A percentile compares a stretch with the other conserved stretches of the same genome.
Evolutionary conservation across 1,139 yeast genomes (phyloP).

Genomic region (Debaryomyces sp.): DNA sequence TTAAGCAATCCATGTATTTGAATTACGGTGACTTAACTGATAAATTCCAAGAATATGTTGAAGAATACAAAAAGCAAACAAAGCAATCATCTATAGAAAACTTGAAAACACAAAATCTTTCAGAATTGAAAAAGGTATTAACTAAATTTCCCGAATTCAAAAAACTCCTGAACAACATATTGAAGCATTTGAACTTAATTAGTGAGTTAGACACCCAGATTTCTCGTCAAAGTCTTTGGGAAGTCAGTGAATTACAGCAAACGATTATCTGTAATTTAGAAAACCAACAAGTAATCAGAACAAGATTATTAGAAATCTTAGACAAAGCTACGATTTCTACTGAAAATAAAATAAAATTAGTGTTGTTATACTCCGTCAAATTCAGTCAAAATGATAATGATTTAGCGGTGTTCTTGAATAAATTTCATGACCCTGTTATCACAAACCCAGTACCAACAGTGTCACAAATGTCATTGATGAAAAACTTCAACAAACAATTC

Average conservation of each 20-base stretch:
- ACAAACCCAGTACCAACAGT: constrained; percentile 35
- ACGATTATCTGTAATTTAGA: constrained; percentile 67
- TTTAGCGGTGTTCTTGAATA: constrained; percentile 25
- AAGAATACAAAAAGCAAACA: constrained; percentile 78
- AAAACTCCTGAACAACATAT: constrained; percentile 83
- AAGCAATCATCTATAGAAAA: constrained; percentile 63
- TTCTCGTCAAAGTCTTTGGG: constrained; percentile 66
- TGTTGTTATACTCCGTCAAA: constrained; percentile 72
- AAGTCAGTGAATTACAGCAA: constrained; percentile 89
- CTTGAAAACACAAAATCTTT: constrained; percentile 66
- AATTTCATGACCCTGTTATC: constrained; percentile 31
- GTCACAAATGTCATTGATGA: constrained; percentile 36
- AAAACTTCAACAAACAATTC: constrained; percentile 32
- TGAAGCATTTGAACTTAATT: constrained; percentile 89
- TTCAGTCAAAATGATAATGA: constrained; percentile 41
- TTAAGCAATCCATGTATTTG: constrained; percentile 75
- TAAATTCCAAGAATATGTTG: constrained; percentile 81
- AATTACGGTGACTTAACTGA: constrained; percentile 97
- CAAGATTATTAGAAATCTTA: constrained; percentile 29
- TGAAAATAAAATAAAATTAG: constrained; percentile 47
- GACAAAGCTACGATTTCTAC: constrained; percentile 29
- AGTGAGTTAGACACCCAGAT: constrained; percentile 81
- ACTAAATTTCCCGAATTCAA: constrained; percentile 94
- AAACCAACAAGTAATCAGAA: constrained; percentile 29
- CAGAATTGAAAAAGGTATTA: constrained; percentile 86